phyloP scores from a whole-genome alignment of 176 grass and related monocot species.

The Pontederia crassipes region DNA sequence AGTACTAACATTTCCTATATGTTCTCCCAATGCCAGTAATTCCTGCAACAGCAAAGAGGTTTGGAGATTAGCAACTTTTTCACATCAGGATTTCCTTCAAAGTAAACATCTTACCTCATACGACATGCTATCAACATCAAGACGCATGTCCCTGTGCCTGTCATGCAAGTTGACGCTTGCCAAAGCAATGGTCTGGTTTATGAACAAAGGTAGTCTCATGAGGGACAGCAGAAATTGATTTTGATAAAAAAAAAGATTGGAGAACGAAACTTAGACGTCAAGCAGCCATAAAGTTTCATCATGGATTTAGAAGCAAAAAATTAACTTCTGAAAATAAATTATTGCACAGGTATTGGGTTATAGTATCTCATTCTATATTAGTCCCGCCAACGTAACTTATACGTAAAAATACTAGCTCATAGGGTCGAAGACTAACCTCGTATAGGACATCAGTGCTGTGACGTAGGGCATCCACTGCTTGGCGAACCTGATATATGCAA shows the following conservation, averaged over 20 bases:
- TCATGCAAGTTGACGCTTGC: constrained; percentile 5
- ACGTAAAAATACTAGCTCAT: too few species aligned
- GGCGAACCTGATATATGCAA: constrained; percentile 2
- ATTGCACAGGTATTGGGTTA: too few species aligned
- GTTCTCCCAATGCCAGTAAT: constrained; percentile 6
- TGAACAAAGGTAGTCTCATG: constrained; percentile 7
- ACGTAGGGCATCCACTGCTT: constrained; percentile 8
- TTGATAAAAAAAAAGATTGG: too few species aligned
- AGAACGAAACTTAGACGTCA: too few species aligned
- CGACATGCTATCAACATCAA: constrained; percentile 17
- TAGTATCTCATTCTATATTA: too few species aligned
- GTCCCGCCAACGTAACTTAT: too few species aligned
- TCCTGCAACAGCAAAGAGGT: not conserved
- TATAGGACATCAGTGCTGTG: not conserved
- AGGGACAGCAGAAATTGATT: not conserved
- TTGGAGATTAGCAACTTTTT: too few species aligned
- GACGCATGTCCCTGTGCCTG: constrained; percentile 16
- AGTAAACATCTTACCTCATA: constrained; percentile 3
- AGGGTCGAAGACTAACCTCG: not conserved
- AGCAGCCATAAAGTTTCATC: too few species aligned
- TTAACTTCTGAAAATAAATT: too few species aligned
- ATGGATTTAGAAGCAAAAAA: too few species aligned
- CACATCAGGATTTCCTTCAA: too few species aligned
- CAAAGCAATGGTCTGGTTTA: constrained; percentile 5
- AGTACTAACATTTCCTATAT: constrained; percentile 10